Evolutionary conservation across 2,329 filamentous ascomycete genomes (phyloP).

Genomic region (Mycogone perniciosa): DNA sequence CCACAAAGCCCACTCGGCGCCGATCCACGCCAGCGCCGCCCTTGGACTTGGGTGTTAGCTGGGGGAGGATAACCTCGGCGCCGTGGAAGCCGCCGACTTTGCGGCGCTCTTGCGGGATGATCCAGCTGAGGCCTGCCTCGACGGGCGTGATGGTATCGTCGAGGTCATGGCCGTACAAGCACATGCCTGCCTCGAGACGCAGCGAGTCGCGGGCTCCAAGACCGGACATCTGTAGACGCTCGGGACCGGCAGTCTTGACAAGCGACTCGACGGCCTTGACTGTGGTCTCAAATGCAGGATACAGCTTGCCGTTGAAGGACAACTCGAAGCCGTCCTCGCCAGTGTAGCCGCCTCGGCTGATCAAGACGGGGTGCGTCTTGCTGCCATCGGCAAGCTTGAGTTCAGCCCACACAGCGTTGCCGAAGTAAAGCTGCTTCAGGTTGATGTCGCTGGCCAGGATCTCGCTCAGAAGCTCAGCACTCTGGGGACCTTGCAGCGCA

Average conservation of each 20-base stretch:
- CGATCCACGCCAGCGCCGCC: constrained; percentile 63
- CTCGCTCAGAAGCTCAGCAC: constrained; percentile 60
- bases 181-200: constrained; percentile 95
- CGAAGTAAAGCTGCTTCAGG: constrained; percentile 72
- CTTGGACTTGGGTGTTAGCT: constrained; percentile 67
- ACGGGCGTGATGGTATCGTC: constrained; percentile 64
- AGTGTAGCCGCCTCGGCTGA: constrained; percentile 89
- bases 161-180: constrained; percentile 97
- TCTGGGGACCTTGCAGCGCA: constrained; percentile 81
- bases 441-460: constrained; percentile 51
- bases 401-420: constrained; percentile 60
- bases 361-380: constrained; percentile 43
- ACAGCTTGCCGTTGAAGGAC: constrained; percentile 54
- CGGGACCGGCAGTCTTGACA: constrained; percentile 55
- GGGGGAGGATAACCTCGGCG: constrained; percentile 66
- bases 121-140: constrained; percentile 60
- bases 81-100: constrained; percentile 73
- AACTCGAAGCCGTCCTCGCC: constrained; percentile 98
- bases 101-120: constrained; percentile 73
- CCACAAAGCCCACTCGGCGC: constrained; percentile 71
- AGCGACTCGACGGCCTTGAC: constrained; percentile 61
- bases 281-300: constrained; percentile 32
- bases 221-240: constrained; percentile 69
- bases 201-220: constrained; percentile 88
- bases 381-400: constrained; percentile 53